phyloP scores from a whole-genome alignment of 306 rosid genomes.

The Medicago ruthenica region DNA sequence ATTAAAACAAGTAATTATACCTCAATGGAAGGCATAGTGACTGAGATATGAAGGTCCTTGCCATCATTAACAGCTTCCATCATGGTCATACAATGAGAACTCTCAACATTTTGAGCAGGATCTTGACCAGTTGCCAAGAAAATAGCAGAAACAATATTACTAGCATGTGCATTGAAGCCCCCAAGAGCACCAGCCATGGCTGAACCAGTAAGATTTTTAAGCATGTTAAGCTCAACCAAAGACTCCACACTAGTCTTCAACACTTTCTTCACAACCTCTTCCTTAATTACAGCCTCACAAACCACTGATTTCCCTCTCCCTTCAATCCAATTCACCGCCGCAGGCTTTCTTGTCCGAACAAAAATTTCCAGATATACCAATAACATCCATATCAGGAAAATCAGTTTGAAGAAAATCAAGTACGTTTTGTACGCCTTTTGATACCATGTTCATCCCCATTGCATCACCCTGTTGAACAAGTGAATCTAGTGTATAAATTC shows the following conservation, averaged over 20 bases:
- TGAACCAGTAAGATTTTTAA: conserved; percentile 87
- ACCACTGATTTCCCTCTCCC: conserved; percentile 93
- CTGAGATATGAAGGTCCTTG: conserved; percentile 85
- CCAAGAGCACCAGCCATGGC: conserved; percentile 96
- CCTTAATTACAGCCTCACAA: conserved; percentile 80
- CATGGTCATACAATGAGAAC: conserved; percentile 93
- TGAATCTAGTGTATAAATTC: conserved; percentile 76
- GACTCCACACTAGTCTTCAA: conserved; percentile 79
- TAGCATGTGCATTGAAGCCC: conserved; percentile 95
- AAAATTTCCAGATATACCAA: conserved; percentile 86
- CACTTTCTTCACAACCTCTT: conserved; percentile 79
- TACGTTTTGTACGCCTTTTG: conserved; percentile 90
- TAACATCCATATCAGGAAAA: conserved; percentile 92
- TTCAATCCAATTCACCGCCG: conserved; percentile 94
- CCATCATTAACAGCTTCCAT: conserved; percentile 85
- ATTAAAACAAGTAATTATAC: conserved; percentile 40
- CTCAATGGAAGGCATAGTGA: conserved; percentile 94
- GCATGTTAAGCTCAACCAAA: conserved; percentile 90
- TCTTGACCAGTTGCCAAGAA: conserved; percentile 95
- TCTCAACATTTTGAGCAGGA: conserved; percentile 94
- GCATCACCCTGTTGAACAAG: conserved; percentile 92
- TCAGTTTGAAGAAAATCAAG: conserved; percentile 68
- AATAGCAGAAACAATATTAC: conserved; percentile 81
- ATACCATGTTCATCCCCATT: conserved; percentile 99
- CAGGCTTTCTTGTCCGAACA: conserved; percentile 95